These are phyloP conservation scores for Tolypocladium ophioglossoides DNA, from an alignment of 2,329 filamentous ascomycete species.

Conservation along the genomic window DNA sequence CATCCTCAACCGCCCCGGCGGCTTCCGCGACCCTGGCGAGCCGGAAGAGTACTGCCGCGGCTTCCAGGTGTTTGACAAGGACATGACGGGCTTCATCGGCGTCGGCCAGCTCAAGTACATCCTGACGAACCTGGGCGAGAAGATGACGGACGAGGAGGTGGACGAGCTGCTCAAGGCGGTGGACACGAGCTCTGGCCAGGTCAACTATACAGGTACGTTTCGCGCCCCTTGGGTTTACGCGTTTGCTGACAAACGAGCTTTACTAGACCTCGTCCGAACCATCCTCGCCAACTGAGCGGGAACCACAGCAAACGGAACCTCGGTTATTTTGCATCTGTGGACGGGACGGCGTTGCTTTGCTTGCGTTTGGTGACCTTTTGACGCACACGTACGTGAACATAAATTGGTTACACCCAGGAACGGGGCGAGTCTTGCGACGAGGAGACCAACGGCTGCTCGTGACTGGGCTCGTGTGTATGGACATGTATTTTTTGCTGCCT, in stretches of 20 bases:
- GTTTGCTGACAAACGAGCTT: slow-evolving; percentile 2
- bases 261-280: slow-evolving; percentile 70
- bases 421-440: background rate
- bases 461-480: slow-evolving; percentile 1
- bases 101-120: slow-evolving; percentile 98
- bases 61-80: slow-evolving; percentile 99
- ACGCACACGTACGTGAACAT: background rate
- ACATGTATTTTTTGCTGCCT: background rate
- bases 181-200: slow-evolving; percentile 89
- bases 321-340: slow-evolving; percentile 19
- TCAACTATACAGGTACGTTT: slow-evolving; percentile 84
- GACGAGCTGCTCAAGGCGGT: slow-evolving; percentile 98
- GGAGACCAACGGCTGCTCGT: background rate
- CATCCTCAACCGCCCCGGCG: slow-evolving; percentile 91
- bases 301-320: background rate
- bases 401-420: background rate
- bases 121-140: slow-evolving; percentile 94
- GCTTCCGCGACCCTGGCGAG: slow-evolving; percentile 96
- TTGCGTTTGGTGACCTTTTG: background rate
- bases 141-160: slow-evolving; percentile 98
- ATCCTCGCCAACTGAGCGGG: slow-evolving; percentile 66
- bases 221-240: background rate
- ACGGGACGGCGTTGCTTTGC: slow-evolving; percentile 7
- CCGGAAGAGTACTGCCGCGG: slow-evolving; percentile 97
- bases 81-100: slow-evolving; percentile 95